phyloP scores from a whole-genome alignment of 108 stramenopile genomes.

The Skeletonema marinoi region DNA sequence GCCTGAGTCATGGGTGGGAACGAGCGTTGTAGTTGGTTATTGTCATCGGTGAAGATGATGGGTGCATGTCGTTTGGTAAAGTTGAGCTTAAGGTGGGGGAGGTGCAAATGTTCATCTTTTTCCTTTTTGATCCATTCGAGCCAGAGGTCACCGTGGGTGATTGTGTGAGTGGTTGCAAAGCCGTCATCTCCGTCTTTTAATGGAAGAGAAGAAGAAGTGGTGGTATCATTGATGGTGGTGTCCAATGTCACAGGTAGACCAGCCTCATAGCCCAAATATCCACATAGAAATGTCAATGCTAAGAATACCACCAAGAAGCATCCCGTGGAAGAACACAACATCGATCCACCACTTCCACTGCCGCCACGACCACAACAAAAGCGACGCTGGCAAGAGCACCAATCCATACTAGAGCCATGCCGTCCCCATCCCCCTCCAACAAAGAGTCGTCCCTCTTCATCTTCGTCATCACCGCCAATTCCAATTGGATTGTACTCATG shows the following conservation, averaged over 20 bases:
- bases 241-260: neutral
- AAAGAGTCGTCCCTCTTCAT: constrained; percentile 13
- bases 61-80: neutral
- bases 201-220: no score
- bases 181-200: neutral
- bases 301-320: neutral
- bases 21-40: neutral
- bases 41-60: neutral
- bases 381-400: neutral
- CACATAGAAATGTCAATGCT: constrained; percentile 4
- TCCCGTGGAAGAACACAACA: neutral
- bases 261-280: constrained; percentile 26
- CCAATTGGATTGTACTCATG: no score
- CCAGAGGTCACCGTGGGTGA: constrained; percentile 14
- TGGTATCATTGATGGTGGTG: neutral
- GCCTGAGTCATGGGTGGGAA: constrained; percentile 1
- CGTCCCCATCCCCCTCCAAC: constrained; percentile 32
- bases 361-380: neutral
- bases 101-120: neutral
- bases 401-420: constrained; percentile 2
- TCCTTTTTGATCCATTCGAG: constrained; percentile 8
- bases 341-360: neutral
- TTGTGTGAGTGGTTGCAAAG: constrained; percentile 16
- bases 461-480: neutral
- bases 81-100: neutral